phyloP scores from a whole-genome alignment of 768 basidiomycete genomes.

The Chlorophyllum brunneum region DNA sequence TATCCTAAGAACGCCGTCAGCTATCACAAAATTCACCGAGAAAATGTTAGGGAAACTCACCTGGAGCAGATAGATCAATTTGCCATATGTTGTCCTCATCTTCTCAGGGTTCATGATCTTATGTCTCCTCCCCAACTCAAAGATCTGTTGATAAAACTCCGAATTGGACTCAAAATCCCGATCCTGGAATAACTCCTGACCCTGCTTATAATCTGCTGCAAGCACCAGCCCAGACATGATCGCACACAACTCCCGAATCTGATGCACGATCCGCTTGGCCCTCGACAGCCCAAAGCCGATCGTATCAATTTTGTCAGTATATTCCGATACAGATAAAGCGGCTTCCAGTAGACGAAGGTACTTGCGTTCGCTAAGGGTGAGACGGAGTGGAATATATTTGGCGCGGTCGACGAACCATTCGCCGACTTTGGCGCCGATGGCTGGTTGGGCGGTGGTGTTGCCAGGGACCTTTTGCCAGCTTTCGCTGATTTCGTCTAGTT shows the following conservation, averaged over 20 bases:
- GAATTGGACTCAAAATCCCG: constrained; percentile 79
- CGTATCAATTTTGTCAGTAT: constrained; percentile 88
- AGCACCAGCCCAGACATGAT: constrained; percentile 83
- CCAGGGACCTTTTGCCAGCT: constrained; percentile 39
- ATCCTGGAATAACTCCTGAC: constrained; percentile 82
- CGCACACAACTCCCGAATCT: constrained; percentile 83
- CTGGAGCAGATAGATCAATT: constrained; percentile 80
- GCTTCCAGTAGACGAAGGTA: constrained; percentile 83
- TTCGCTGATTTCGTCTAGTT: constrained; percentile 35
- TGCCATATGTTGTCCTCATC: constrained; percentile 87
- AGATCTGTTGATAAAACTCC: constrained; percentile 75
- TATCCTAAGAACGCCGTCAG: constrained; percentile 51
- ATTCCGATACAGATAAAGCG: constrained; percentile 80
- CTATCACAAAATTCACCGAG: constrained; percentile 3
- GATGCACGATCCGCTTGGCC: constrained; percentile 82
- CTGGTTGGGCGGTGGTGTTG: constrained; percentile 48
- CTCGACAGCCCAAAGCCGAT: constrained; percentile 75
- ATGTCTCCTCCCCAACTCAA: constrained; percentile 79
- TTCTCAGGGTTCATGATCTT: constrained; percentile 94
- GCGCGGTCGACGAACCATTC: constrained; percentile 86
- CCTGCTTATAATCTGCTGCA: constrained; percentile 82
- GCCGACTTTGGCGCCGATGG: constrained; percentile 58
- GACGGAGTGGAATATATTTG: constrained; percentile 76
- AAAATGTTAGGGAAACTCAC: constrained; percentile 30
- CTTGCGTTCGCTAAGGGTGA: constrained; percentile 75